phyloP scores from a whole-genome alignment of 345 rosid genomes.

The Turritis glabra region DNA sequence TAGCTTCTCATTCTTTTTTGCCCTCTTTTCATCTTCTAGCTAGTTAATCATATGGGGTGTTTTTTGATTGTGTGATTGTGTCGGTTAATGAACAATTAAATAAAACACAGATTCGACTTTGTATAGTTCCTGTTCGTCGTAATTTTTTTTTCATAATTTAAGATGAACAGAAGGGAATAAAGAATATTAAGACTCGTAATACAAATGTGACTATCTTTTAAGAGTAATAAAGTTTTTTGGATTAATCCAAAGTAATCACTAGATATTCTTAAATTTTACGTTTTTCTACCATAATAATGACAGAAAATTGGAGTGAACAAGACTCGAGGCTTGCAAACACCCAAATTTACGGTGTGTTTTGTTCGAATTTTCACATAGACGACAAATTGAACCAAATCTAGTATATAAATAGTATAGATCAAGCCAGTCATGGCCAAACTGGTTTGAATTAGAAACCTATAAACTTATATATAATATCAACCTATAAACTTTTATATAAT shows the following conservation, averaged over 20 bases:
- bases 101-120: not conserved
- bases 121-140: constrained; percentile 1
- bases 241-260: not conserved
- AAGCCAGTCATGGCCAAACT: not conserved
- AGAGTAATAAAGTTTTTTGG: not conserved
- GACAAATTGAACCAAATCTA: not conserved
- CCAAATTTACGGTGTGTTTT: not conserved
- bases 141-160: not conserved
- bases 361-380: not conserved
- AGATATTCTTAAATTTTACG: not conserved
- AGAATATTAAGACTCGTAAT: not conserved
- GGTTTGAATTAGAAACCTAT: not conserved
- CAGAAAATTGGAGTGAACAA: not conserved
- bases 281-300: not conserved
- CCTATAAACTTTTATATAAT: not conserved
- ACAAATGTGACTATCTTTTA: not conserved
- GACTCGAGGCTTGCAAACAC: not conserved
- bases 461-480: not conserved
- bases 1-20: constrained; percentile 11
- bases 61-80: not conserved
- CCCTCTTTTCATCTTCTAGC: not conserved
- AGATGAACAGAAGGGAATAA: not conserved
- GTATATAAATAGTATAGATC: not conserved
- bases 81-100: constrained; percentile 2
- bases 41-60: constrained; percentile 1